A percentile compares a stretch with the other conserved stretches of the same genome.
Conservation (phyloP, 2,329 filamentous ascomycete species). For the Didymella pinodella region DNA sequence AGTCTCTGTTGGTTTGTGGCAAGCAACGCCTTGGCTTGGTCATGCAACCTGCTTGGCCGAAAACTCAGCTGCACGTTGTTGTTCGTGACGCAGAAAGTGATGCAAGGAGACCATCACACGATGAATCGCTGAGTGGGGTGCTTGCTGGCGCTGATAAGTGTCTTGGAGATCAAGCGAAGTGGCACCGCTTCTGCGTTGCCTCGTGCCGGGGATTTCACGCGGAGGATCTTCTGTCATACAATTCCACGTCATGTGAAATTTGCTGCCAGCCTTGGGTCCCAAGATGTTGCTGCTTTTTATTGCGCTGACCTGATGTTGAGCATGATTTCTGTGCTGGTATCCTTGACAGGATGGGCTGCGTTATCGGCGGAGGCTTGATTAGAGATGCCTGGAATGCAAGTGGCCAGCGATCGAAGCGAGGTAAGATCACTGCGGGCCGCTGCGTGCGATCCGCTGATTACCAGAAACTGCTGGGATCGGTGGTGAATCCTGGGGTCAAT, state of each 20-base stretch:
- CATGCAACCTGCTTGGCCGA: conserved; percentile 15
- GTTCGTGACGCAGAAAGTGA: conserved; percentile 8
- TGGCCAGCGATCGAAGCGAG: conserved; percentile 11
- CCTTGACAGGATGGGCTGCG: conserved; percentile 1
- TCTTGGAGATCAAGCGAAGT: conserved; percentile 12
- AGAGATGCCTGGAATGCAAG: conserved; percentile 4
- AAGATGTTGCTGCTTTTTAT: background rate
- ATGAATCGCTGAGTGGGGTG: background rate
- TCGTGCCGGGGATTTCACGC: conserved; percentile 4
- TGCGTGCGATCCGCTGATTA: conserved; percentile 4
- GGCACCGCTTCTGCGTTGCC: conserved; percentile 13
- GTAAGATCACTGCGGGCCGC: conserved; percentile 16
- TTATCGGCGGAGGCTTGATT: conserved; percentile 6
- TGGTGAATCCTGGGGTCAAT: conserved; percentile 1
- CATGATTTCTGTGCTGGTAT: background rate
- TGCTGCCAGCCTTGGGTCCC: conserved; percentile 4
- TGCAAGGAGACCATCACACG: conserved; percentile 8
- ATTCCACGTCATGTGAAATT: background rate
- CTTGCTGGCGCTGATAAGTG: conserved; percentile 2
- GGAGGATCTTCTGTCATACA: background rate
- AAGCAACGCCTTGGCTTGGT: conserved; percentile 13
- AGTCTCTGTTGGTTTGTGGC: conserved; percentile 5
- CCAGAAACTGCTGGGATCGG: conserved; percentile 1
- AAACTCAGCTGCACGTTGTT: conserved; percentile 13
- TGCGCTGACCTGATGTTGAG: background rate